A percentile compares a stretch with the other conserved stretches of the same genome.
Evolutionary conservation across 1,284 basidiomycete species (phyloP).

Genomic region (Apiotrichum montevideense): DNA sequence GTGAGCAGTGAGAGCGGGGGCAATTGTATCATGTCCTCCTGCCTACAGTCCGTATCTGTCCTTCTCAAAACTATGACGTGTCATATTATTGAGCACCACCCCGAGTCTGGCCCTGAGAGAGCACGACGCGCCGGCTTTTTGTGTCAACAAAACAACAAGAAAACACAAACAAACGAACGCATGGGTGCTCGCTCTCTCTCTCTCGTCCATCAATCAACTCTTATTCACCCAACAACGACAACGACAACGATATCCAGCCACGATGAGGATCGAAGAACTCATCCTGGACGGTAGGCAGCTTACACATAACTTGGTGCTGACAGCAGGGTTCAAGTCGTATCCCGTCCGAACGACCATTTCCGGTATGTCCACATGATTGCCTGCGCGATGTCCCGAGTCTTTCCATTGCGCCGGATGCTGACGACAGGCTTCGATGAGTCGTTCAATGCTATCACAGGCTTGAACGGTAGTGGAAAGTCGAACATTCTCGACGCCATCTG

Average conservation of each 20-base stretch:
- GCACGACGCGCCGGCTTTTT: too few species aligned
- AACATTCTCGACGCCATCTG: constrained; percentile 98
- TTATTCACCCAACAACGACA: not conserved
- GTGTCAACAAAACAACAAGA: not conserved
- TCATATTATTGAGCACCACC: too few species aligned
- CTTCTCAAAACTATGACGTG: too few species aligned
- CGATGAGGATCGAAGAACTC: constrained; percentile 74
- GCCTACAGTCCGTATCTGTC: too few species aligned
- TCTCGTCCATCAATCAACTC: not conserved
- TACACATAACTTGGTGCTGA: not conserved
- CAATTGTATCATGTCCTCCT: too few species aligned
- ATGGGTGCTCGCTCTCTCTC: too few species aligned
- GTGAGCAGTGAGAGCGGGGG: too few species aligned
- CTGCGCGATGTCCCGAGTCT: not conserved
- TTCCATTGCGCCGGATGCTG: not conserved
- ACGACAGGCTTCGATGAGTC: constrained; percentile 78
- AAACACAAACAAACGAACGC: not conserved
- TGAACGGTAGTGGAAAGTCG: constrained; percentile 86
- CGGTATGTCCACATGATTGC: constrained; percentile 19
- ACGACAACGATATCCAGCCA: constrained; percentile 10
- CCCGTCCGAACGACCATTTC: constrained; percentile 90
- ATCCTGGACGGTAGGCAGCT: constrained; percentile 60
- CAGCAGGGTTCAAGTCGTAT: constrained; percentile 87
- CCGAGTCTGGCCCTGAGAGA: too few species aligned
- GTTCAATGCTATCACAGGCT: constrained; percentile 95